Conservation (phyloP, 306 rosid genomes). For the Citrullus mucosospermus region DNA sequence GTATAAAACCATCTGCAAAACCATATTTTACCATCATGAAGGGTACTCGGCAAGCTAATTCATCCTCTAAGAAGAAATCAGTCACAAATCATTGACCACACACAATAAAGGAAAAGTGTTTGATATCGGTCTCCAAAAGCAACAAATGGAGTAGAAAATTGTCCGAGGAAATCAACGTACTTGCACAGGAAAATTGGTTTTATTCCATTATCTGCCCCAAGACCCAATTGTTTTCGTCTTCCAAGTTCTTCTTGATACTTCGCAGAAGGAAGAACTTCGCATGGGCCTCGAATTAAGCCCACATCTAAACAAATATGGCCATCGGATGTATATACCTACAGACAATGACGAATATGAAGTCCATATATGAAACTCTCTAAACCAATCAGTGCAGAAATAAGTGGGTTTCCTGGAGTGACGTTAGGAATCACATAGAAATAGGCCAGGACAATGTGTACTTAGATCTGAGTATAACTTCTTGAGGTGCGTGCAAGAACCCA, state of each 20-base stretch:
- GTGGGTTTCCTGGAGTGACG: neutral
- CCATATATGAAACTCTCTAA: neutral
- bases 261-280: slow-evolving; percentile 63
- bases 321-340: slow-evolving; percentile 76
- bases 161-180: slow-evolving; percentile 26
- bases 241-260: slow-evolving; percentile 65
- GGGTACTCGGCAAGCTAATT: neutral
- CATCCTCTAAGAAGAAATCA: neutral
- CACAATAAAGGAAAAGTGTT: neutral
- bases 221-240: slow-evolving; percentile 34
- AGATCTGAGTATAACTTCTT: neutral
- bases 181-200: slow-evolving; percentile 74
- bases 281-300: slow-evolving; percentile 58
- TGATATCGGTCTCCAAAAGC: neutral
- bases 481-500: neutral
- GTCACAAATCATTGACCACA: neutral
- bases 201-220: slow-evolving; percentile 24
- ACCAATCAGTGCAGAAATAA: neutral
- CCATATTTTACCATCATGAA: neutral
- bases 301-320: slow-evolving; percentile 50
- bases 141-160: neutral
- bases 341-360: slow-evolving; percentile 7
- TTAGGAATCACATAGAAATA: neutral
- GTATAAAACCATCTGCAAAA: slow-evolving; percentile 13
- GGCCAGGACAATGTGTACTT: neutral